Evolutionary conservation across 2,329 filamentous ascomycete genomes (phyloP), one percentile per base, ranked within the genome.

Genomic region (Knufia petricola): DNA sequence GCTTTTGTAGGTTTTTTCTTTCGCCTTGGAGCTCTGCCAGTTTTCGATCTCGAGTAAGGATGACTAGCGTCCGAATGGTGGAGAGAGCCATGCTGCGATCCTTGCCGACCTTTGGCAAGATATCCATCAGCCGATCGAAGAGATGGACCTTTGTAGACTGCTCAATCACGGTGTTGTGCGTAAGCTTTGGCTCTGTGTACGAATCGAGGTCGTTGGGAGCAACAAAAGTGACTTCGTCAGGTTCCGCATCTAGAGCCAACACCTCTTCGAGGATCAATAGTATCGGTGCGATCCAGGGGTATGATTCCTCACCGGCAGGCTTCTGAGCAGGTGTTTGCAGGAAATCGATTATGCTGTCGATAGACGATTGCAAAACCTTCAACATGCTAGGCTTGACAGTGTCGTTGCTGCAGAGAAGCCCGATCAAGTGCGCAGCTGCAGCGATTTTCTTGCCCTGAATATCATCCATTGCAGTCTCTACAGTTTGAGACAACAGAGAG

Each of bases 271-370:
- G 75, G 43, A 98, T 85, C 13, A 96, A 75, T 28, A 98, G 73
- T 26, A 96, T 81, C 60, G 92, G 89, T 10, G 87, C 85, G 55
- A 96, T 84, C 88, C 90, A 98, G 1, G 87, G 85, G 3, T 88
- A 85, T n/a, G 87, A 72, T 50, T 92, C 85, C 0, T 76, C 70
- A 49, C 82, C 78, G 21, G 81, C 78, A 0, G 79, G 70, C 3
- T 79, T 72, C 3, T 55, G 36, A 2, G 60, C 51, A 2, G 66
- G 62, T 4, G 88, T 70, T 59, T 84, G 83, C 57, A 98, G 77
- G 64, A 95, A 95, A 2, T 73, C 75, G 23, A 95, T 74, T 53
- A 95, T 79, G 31, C 81, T 81, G 8, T 74, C 72, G 34, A 95
- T 84, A 59, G 84, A 87, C 15, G 86, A 81, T 61, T 84, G 84